Base-by-base conservation (phyloP, 768 basidiomycete species). In the Tulasnella calospora region DNA sequence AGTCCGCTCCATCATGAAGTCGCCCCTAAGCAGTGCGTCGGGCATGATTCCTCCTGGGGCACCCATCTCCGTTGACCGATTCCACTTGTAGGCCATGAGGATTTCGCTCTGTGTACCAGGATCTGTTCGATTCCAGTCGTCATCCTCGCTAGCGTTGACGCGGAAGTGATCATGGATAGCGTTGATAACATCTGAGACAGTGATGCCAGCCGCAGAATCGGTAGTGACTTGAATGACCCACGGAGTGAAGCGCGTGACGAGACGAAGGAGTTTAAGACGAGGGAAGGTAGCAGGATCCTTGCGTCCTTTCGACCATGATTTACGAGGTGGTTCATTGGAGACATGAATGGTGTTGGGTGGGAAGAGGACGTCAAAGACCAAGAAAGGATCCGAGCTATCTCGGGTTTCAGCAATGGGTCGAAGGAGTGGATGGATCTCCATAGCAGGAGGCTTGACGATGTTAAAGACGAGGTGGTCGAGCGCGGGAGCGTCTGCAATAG, bases 261-360 rank as follows among this genome's bases (percentile, higher is more conserved):
- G 33, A 21, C 79, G 79, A 27, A 80, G 46, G 33, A 80, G 70
- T 35, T 71, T 75, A 15, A 79, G 67, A n/a, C 79, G 79, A 15
- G 79, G 79, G 71, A 80, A 80, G 6, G 79, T 80, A 46, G 79
- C 79, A 35, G 79, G 79, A 38, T 78, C 79, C n/a, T 73, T 72
- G 36, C 79, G 79, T 23, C 79, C 79, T 71, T 79, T 80, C 30
- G 74, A 76, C 79, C 79, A 80, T 17, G 79, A 80, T 51, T 75
- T 79, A 10, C 44, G 44, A 55, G 78, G 78, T 9, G 47, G 77
- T 55, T 80, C 78, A 21, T 61, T 80, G 33, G 79, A 80, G n/a
- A 80, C 44, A 30, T 80, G 78, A 47, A 79, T 79, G 19, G 55
- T 79, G 70, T 79, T 79, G 44, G 79, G 79, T n/a, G 78, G 79